A percentile compares a stretch with the other conserved stretches of the same genome.
Conservation (phyloP, 1,284 basidiomycete genomes). For the Papiliotrema nemorosa region DNA sequence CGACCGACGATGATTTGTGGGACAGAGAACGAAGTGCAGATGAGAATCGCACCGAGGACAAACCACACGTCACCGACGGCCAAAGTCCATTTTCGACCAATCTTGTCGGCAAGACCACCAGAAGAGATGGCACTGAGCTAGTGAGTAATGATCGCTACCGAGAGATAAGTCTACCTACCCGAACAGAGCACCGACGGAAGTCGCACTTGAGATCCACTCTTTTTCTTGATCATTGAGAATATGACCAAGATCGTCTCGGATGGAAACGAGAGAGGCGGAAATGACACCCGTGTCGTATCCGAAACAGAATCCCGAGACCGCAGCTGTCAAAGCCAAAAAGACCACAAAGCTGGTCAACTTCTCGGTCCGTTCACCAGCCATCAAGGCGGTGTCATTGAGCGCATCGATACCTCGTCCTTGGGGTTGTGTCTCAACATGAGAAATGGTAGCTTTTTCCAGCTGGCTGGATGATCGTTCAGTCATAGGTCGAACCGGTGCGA, state of each 20-base stretch:
- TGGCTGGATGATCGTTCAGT: background rate
- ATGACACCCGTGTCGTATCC: slow-evolving; percentile 42
- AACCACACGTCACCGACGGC: slow-evolving; percentile 69
- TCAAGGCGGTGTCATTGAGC: slow-evolving; percentile 16
- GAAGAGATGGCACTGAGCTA: slow-evolving; percentile 50
- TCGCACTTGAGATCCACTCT: slow-evolving; percentile 74
- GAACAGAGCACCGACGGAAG: slow-evolving; percentile 69
- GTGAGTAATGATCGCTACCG: slow-evolving; percentile 57
- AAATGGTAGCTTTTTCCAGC: slow-evolving; percentile 20
- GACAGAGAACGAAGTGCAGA: slow-evolving; percentile 41
- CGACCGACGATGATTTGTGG: slow-evolving; percentile 45
- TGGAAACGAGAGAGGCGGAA: slow-evolving; percentile 63
- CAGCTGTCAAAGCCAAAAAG: slow-evolving; percentile 25
- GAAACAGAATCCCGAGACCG: slow-evolving; percentile 39
- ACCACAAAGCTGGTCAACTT: slow-evolving; percentile 31
- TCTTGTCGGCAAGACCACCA: slow-evolving; percentile 40
- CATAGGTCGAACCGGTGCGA: slow-evolving; percentile 1
- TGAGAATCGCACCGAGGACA: slow-evolving; percentile 52
- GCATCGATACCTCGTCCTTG: slow-evolving; percentile 1
- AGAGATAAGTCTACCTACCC: slow-evolving; percentile 51
- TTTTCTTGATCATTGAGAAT: slow-evolving; percentile 63
- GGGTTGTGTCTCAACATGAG: slow-evolving; percentile 17
- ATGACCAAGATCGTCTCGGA: slow-evolving; percentile 65
- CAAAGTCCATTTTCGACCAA: slow-evolving; percentile 56
- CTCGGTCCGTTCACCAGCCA: slow-evolving; percentile 26